Evolutionary conservation across 78 protist genomes (phyloP).

Genomic region (Dictyostelium brefeldianum): DNA sequence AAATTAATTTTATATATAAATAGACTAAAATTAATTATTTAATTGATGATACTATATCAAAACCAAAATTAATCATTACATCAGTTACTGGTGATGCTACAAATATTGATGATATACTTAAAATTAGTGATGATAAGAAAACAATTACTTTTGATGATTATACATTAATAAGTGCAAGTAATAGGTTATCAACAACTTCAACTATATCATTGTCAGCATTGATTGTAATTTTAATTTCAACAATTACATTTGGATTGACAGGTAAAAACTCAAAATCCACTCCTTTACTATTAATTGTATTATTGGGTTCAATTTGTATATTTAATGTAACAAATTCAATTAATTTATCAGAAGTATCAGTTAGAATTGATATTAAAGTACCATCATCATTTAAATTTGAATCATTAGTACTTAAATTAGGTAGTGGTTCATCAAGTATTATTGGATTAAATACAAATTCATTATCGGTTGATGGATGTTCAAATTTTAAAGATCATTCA

Average conservation of each 20-base stretch:
- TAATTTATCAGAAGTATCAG: slow-evolving; percentile 14
- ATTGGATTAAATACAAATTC: background rate
- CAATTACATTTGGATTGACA: background rate
- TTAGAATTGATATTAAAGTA: slow-evolving; percentile 30
- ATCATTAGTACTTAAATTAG: background rate
- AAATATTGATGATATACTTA: background rate
- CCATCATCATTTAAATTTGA: slow-evolving; percentile 25
- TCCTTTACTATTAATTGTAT: background rate
- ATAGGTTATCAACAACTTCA: background rate
- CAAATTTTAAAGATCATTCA: background rate
- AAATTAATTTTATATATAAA: background rate
- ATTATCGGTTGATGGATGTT: background rate
- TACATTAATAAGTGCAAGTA: background rate
- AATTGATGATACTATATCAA: background rate
- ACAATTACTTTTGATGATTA: slow-evolving; percentile 13
- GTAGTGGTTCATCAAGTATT: background rate
- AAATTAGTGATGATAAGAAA: slow-evolving; percentile 3
- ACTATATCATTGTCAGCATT: background rate
- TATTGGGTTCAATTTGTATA: background rate
- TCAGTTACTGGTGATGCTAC: background rate
- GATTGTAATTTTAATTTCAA: background rate
- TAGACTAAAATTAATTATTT: slow-evolving; percentile 8
- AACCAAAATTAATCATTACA: slow-evolving; percentile 11
- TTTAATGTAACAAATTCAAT: slow-evolving; percentile 4
- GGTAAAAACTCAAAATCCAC: background rate